Evolutionary conservation across 768 basidiomycete genomes (phyloP), one percentile per base, ranked within the genome.

Genomic region (Brasilioporus rufonigricans): DNA sequence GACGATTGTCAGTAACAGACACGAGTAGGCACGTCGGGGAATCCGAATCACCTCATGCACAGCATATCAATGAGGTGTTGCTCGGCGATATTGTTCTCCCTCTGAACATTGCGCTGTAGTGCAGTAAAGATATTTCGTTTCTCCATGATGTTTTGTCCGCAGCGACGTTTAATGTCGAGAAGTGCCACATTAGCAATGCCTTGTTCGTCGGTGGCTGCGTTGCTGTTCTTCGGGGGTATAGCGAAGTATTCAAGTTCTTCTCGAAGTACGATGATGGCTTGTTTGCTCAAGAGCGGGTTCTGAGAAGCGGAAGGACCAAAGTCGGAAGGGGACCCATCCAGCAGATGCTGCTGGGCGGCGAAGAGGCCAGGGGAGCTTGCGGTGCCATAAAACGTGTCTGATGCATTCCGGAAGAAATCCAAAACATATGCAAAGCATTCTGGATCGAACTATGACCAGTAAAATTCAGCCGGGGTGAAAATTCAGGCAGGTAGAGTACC

Each of bases 21-120:
- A 46, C 11, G 45, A 36, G 51, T 31, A 40, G 39, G 38, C 24
- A 54, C 56, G 52, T 36, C 44, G 14, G 40, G 18, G 24, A 40
- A 56, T 45, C 38, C 44, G 13, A 44, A 43, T 74, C 69, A 96
- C 96, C 94, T 97, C 93, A 98, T 97, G 76, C 96, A 98, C 58
- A 99, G 79, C 97, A 99, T 99, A 74, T 98, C 97, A 73, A 99
- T 99, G 64, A 99, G 77, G 76, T 99, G 97, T 74, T 98, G 96
- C 74, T 99, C 97, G 18, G 97, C 97, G 50, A 97, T 80, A 71
- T 99, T 98, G 69, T 98, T 98, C 76, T 98, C 96, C 78, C 96
- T 96, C 75, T 96, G 96, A 59, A 98, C 96, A 73, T 99, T 99
- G 64, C 97, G 81, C 78, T 99, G 96, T 52, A 99, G 77, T 38